Evolutionary conservation across 2,329 filamentous ascomycete species (phyloP).

Genomic region (Penicillium palitans): DNA sequence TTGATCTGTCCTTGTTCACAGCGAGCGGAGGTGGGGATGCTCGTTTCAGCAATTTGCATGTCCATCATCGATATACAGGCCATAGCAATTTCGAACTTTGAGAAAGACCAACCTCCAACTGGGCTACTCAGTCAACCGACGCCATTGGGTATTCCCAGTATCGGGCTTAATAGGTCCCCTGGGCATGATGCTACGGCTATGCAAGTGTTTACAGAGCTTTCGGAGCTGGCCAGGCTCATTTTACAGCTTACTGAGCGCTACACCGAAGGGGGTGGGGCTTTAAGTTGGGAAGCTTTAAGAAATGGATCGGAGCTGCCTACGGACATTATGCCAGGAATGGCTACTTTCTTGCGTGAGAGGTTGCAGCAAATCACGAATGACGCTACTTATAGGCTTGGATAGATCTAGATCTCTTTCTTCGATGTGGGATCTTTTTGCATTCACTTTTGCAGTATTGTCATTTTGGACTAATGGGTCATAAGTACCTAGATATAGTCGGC

Average conservation of each 20-base stretch:
- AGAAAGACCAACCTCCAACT: not conserved
- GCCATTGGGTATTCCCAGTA: not conserved
- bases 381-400: not conserved
- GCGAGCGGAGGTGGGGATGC: slow-evolving; percentile 8
- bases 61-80: slow-evolving; percentile 9
- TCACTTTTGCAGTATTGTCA: too few relatives aligned
- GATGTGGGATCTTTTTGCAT: not conserved
- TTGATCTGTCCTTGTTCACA: slow-evolving; percentile 14
- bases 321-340: not conserved
- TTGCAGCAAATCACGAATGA: slow-evolving; percentile 3
- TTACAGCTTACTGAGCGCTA: slow-evolving; percentile 14
- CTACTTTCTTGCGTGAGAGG: not conserved
- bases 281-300: not conserved
- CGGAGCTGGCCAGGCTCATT: slow-evolving; percentile 12
- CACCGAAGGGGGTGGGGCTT: not conserved
- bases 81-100: not conserved
- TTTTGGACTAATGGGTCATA: too few relatives aligned
- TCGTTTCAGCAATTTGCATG: slow-evolving; percentile 13
- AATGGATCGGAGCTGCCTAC: not conserved
- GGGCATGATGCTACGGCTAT: not conserved
- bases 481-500: too few relatives aligned
- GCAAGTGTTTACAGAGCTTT: slow-evolving; percentile 10
- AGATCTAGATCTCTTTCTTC: not conserved
- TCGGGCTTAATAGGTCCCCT: not conserved
- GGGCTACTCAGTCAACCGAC: not conserved